Evolutionary conservation across 2,329 filamentous ascomycete genomes (phyloP).

Genomic region (Sordariomycetes sp.): DNA sequence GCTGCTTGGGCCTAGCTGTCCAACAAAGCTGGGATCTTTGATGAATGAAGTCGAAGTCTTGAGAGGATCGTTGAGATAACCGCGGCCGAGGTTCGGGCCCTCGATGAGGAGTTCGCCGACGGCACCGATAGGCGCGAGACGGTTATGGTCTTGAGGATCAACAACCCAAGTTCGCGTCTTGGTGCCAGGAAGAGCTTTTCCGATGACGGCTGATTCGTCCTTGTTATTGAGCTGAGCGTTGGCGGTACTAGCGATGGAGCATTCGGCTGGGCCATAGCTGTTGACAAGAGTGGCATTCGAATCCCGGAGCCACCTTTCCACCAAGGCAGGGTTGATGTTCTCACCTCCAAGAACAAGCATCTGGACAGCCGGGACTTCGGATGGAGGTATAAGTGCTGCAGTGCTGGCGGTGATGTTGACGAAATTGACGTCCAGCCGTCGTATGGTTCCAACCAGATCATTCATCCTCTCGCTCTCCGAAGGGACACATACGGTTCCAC

Average conservation of each 20-base stretch:
- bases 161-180: conserved; percentile 19
- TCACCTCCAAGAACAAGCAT: conserved; percentile 13
- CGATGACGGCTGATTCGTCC: conserved; percentile 2
- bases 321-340: conserved; percentile 7
- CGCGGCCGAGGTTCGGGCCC: conserved; percentile 16
- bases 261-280: conserved; percentile 1
- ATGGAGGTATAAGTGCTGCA: conserved; percentile 5
- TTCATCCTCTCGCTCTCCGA: conserved; percentile 45
- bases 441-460: conserved; percentile 18
- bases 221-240: not conserved
- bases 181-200: conserved; percentile 3
- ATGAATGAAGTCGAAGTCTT: conserved; percentile 19
- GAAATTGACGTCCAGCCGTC: not conserved
- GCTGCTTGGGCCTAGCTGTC: conserved; percentile 18
- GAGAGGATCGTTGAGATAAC: conserved; percentile 30
- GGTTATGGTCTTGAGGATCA: conserved; percentile 7
- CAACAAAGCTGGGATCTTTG: conserved; percentile 17
- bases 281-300: not conserved
- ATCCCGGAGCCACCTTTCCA: conserved; percentile 14
- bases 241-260: not conserved
- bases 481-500: conserved; percentile 44
- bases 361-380: conserved; percentile 10
- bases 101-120: conserved; percentile 22
- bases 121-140: conserved; percentile 12
- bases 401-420: conserved; percentile 2